Percentiles rank a stretch among this genome's conserved stretches.
Evolutionary conservation across 2,329 filamentous ascomycete species (phyloP).

Genomic region (Lasiodiplodia theobromae): DNA sequence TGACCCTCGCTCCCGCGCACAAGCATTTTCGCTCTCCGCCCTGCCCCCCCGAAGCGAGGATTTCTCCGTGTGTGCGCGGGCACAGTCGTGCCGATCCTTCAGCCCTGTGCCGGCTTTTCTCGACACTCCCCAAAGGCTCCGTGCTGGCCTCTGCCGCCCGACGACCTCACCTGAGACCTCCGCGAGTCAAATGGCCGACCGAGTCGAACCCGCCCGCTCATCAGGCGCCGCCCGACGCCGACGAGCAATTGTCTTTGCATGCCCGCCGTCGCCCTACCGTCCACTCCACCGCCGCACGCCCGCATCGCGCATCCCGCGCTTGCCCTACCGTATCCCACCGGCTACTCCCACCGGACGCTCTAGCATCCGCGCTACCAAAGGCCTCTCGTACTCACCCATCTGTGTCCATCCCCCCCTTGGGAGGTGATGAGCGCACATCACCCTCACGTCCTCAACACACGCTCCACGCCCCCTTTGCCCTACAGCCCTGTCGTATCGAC

Average conservation of each 20-base stretch:
- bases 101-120: slow-evolving; percentile 23
- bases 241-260: slow-evolving; percentile 7
- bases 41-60: not conserved
- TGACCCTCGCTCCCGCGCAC: slow-evolving; percentile 24
- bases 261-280: not conserved
- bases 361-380: not conserved
- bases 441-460: not conserved
- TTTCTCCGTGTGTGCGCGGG: slow-evolving; percentile 6
- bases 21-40: slow-evolving; percentile 20
- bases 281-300: slow-evolving; percentile 3
- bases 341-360: slow-evolving; percentile 15
- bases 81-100: slow-evolving; percentile 22
- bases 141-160: slow-evolving; percentile 11
- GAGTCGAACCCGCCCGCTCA: slow-evolving; percentile 11
- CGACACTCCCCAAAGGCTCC: not conserved
- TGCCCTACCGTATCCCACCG: slow-evolving; percentile 24
- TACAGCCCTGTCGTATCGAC: slow-evolving; percentile 18
- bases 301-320: slow-evolving; percentile 22
- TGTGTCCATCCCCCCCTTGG: slow-evolving; percentile 6
- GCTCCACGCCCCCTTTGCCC: slow-evolving; percentile 17
- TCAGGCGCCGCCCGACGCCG: slow-evolving; percentile 5
- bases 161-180: slow-evolving; percentile 19
- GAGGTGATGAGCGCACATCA: slow-evolving; percentile 9
- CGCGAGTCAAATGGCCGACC: slow-evolving; percentile 14
- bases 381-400: slow-evolving; percentile 15